A percentile compares a stretch with the other conserved stretches of the same genome.
Evolutionary conservation across 805 yeast genomes (phyloP).

Genomic region (Yarrowia keelungensis): DNA sequence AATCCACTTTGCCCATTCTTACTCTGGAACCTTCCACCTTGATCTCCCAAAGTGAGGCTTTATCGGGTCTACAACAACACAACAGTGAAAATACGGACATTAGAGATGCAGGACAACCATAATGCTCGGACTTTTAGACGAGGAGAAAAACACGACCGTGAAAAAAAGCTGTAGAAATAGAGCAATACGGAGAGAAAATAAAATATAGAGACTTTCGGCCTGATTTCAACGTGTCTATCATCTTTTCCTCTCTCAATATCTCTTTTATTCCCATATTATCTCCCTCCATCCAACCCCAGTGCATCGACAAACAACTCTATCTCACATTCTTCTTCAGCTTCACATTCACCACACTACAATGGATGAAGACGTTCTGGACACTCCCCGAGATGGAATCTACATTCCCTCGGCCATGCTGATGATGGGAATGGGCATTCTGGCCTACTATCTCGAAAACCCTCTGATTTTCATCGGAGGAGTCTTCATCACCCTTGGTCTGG

Average conservation of each 20-base stretch:
- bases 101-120: conserved; percentile 1
- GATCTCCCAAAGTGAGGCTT: conserved; percentile 12
- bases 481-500: conserved; percentile 33
- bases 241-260: not conserved
- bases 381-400: conserved; percentile 33
- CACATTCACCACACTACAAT: conserved; percentile 8
- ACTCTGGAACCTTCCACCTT: conserved; percentile 13
- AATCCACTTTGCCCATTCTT: not conserved
- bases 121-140: conserved; percentile 4
- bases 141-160: conserved; percentile 11
- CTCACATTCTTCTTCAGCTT: conserved; percentile 1
- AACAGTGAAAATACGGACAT: not conserved
- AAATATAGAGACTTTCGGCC: accelerated
- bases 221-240: not conserved
- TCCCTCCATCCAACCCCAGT: not conserved
- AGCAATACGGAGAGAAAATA: not conserved
- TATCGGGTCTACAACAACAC: conserved; percentile 8
- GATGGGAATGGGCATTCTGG: conserved; percentile 29
- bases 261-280: not conserved
- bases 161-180: not conserved
- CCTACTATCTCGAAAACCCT: conserved; percentile 25
- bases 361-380: conserved; percentile 32
- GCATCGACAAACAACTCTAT: conserved; percentile 4
- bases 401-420: conserved; percentile 37
- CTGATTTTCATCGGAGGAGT: conserved; percentile 28